Percentiles rank a stretch among this genome's conserved stretches.
Evolutionary conservation across 805 yeast genomes (phyloP).

Genomic region (Candida silvatica): DNA sequence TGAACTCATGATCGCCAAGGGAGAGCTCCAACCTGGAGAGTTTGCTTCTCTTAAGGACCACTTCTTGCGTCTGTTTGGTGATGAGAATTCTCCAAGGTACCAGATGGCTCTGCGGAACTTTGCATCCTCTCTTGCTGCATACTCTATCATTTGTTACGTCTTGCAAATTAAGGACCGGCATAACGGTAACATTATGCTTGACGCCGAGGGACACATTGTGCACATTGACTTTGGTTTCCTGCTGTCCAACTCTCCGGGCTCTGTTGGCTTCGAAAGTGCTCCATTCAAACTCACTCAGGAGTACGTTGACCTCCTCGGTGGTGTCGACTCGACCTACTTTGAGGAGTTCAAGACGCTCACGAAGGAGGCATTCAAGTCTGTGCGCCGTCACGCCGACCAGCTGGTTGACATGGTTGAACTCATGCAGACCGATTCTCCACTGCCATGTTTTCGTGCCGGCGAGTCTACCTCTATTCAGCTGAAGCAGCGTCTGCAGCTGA

Average conservation of each 20-base stretch:
- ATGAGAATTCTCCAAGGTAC: slow-evolving; percentile 41
- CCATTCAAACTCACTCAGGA: slow-evolving; percentile 91
- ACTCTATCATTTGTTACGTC: slow-evolving; percentile 82
- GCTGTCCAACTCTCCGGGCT: slow-evolving; percentile 91
- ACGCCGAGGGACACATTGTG: slow-evolving; percentile 88
- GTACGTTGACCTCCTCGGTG: slow-evolving; percentile 84
- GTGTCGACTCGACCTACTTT: slow-evolving; percentile 55
- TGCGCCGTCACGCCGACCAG: slow-evolving; percentile 68
- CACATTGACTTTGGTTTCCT: slow-evolving; percentile 95
- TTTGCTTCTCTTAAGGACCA: slow-evolving; percentile 74
- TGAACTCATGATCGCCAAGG: slow-evolving; percentile 55
- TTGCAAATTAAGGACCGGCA: slow-evolving; percentile 94
- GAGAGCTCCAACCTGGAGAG: slow-evolving; percentile 61
- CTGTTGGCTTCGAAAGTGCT: slow-evolving; percentile 95
- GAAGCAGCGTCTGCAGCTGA: slow-evolving; percentile 74
- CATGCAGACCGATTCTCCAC: slow-evolving; percentile 84
- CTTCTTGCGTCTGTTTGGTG: slow-evolving; percentile 70
- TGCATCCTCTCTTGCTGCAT: slow-evolving; percentile 81
- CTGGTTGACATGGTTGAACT: slow-evolving; percentile 79
- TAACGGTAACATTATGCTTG: slow-evolving; percentile 96
- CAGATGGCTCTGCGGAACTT: slow-evolving; percentile 78
- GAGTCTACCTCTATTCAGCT: slow-evolving; percentile 72
- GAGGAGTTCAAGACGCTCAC: slow-evolving; percentile 51
- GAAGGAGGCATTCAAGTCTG: slow-evolving; percentile 63
- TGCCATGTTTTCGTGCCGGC: slow-evolving; percentile 91